Percentiles rank a stretch among this genome's conserved stretches.
phyloP scores from a whole-genome alignment of 306 rosid genomes.

The Vigna trinervia region DNA sequence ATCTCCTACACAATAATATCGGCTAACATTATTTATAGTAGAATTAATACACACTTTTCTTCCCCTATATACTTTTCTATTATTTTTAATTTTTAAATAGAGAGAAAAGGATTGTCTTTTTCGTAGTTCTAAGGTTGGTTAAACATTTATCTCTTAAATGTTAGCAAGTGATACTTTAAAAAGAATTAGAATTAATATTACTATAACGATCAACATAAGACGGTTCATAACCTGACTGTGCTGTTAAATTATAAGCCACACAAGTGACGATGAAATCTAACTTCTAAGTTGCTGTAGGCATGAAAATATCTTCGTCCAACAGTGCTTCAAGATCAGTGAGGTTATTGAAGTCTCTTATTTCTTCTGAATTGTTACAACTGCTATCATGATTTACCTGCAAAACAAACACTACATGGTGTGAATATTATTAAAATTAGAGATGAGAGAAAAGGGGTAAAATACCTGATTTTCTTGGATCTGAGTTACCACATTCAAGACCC shows the following conservation, averaged over 20 bases:
- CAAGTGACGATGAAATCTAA: slow-evolving; percentile 27
- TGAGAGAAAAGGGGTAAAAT: slow-evolving; percentile 13
- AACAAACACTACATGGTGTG: neutral
- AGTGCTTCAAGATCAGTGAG: slow-evolving; percentile 62
- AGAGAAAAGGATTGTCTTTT: too few species aligned
- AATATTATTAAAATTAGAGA: neutral
- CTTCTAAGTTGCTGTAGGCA: slow-evolving; percentile 55
- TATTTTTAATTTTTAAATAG: too few species aligned
- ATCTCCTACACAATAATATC: too few species aligned
- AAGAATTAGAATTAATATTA: slow-evolving; percentile 6
- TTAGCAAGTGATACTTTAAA: neutral
- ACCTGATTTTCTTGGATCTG: slow-evolving; percentile 80
- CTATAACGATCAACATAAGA: neutral
- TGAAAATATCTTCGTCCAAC: slow-evolving; percentile 62
- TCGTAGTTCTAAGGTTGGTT: neutral
- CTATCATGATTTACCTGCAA: slow-evolving; percentile 59
- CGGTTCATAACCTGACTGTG: slow-evolving; percentile 9
- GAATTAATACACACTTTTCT: too few species aligned
- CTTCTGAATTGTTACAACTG: slow-evolving; percentile 44
- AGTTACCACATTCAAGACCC: slow-evolving; percentile 72
- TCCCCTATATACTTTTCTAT: too few species aligned
- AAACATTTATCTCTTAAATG: slow-evolving; percentile 15
- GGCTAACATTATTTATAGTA: too few species aligned
- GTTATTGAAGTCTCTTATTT: slow-evolving; percentile 49
- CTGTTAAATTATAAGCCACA: slow-evolving; percentile 3